A percentile compares a stretch with the other conserved stretches of the same genome.
These are phyloP conservation scores for Dipodascopsis uninucleata DNA, from an alignment of 805 yeast species.

Conservation along the genomic window DNA sequence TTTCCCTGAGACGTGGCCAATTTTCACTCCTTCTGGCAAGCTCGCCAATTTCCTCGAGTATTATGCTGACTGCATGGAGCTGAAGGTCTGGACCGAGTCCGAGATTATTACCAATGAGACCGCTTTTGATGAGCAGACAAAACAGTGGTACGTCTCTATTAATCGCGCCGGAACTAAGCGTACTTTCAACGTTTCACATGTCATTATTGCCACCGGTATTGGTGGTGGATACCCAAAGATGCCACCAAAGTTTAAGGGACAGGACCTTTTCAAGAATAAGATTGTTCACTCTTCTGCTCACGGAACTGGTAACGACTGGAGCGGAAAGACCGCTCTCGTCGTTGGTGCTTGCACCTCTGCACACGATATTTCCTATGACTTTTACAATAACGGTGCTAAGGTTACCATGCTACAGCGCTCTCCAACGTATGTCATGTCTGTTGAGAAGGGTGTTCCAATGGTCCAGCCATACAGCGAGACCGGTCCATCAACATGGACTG, in stretches of 20 bases:
- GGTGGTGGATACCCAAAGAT: slow-evolving; percentile 46
- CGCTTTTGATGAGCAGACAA: slow-evolving; percentile 33
- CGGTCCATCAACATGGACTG: slow-evolving; percentile 38
- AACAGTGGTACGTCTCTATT: slow-evolving; percentile 39
- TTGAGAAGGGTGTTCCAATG: slow-evolving; percentile 37
- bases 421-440: slow-evolving; percentile 43
- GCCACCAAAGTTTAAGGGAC: slow-evolving; percentile 40
- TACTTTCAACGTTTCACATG: slow-evolving; percentile 34
- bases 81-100: slow-evolving; percentile 39
- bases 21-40: slow-evolving; percentile 45
- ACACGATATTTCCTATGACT: slow-evolving; percentile 47
- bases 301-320: slow-evolving; percentile 42
- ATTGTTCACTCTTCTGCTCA: slow-evolving; percentile 45
- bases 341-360: slow-evolving; percentile 48
- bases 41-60: slow-evolving; percentile 45
- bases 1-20: slow-evolving; percentile 44
- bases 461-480: slow-evolving; percentile 33
- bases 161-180: slow-evolving; percentile 28
- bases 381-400: slow-evolving; percentile 44
- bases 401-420: slow-evolving; percentile 48
- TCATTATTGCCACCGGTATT: slow-evolving; percentile 46
- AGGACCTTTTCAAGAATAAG: slow-evolving; percentile 40
- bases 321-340: slow-evolving; percentile 45
- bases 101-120: slow-evolving; percentile 36
- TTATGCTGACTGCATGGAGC: slow-evolving; percentile 43